Evolutionary conservation across 805 yeast species (phyloP), one percentile per base, ranked within the genome.

Genomic region (Geotrichum ghanense): DNA sequence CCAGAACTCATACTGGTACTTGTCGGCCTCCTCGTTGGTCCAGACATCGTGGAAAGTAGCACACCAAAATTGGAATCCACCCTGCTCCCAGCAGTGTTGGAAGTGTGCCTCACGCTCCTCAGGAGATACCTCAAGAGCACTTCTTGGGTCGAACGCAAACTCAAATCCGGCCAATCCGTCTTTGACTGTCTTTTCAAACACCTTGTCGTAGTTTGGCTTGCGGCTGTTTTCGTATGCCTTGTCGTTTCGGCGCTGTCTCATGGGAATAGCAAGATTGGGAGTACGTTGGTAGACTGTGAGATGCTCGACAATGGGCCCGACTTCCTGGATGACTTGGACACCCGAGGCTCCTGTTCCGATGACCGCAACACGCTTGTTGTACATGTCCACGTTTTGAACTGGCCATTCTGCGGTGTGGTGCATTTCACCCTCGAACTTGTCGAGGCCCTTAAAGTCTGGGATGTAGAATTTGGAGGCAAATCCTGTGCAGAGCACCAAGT

Each of bases 311-410:
- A 48, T 52, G 3, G 48, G 48, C 4, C 56, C 61, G 6, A 50
- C 47, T 26, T 53, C 58, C 44, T 57, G 62, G 19, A 51, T 46
- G 46, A 58, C 54, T 44, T 57, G 61, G 10, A 58, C 61, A 3
- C 66, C 66, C 6, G 63, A 51, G 10, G 66, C 53, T 14, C 66
- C 66, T 19, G 59, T 61, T 2, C 66, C 62, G 31, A 58, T 53
- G 17, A 58, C 49, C 16, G 53, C 62, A 27, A 52, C 48, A 16
- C 47, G 35, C 39, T 52, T 51, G 12, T 56, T 58, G 12, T 42
- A 27, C 40, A 58, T 21, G 27, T 54, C 57, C 16, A 53, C 46
- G 2, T 50, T 52, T 12, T 45, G 34, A 17, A 52, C 52, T 27
- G 65, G 64, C 63, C 63, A 58, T 34, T 49, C 50, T 10, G 48